Evolutionary conservation across 2,329 filamentous ascomycete species (phyloP), one percentile per base, ranked within the genome.

Genomic region (Juglanconis sp.): DNA sequence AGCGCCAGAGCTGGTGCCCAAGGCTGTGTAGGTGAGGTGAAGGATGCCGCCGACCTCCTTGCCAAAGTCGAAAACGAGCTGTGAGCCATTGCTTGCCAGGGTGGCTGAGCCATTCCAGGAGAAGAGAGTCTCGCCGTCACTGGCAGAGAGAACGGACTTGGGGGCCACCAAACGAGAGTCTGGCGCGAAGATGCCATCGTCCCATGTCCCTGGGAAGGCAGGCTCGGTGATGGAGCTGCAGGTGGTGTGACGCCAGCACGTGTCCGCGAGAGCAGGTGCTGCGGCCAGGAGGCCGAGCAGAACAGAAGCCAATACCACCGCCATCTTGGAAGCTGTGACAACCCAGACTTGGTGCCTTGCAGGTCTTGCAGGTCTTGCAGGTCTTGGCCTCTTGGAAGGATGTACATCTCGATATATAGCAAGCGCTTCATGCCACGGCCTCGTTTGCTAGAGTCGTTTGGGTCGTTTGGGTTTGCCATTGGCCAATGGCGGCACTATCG

Each of bases 51-150:
- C 83, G 5, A 86, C 81, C 67, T 86, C 81, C 31, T 77, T 73
- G 4, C 82, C 83, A 67, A 87, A 87, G 68, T 87, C 84, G 59
- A 84, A 83, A 1, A 85, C 78, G 2, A 83, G 68, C n/a, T 76
- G 73, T 3, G 80, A 82, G 10, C 79, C 81, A 66, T 85, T 83
- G 10, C 76, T 74, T 9, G 30, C 53, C 2, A 72, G 63, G 2
- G 53, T 47, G 3, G 64, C 59, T 0, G 57, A 44, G 32, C 62
- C 65, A 5, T 70, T 59, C 68, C 74, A 73, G 46, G 63, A 35
- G 5, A 68, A 69, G 67, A 73, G 72, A 57, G 60, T 61, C 42
- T 63, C 69, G 51, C 66, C 73, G 57, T 67, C 74, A 4, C 65
- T 66, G 1, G 72, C 67, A 3, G 73, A 73, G 4, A 81, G 73